Conservation (phyloP, 2,329 filamentous ascomycete genomes). For the Botrytis elliptica region DNA sequence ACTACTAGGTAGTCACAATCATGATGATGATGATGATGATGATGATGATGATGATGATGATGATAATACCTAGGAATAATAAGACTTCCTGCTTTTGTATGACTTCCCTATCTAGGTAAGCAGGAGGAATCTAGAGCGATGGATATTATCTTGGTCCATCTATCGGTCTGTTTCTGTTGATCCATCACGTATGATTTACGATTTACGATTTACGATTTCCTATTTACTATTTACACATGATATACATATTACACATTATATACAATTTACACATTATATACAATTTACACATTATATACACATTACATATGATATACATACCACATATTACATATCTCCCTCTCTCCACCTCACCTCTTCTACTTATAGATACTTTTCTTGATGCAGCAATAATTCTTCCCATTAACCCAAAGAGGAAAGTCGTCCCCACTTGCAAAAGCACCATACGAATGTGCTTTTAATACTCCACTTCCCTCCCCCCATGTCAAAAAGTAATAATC, state of each 20-base stretch:
- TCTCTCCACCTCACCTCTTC: not conserved
- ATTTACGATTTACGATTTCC: not conserved
- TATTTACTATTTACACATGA: too few relatives aligned
- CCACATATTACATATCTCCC: not conserved
- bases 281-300: too few relatives aligned
- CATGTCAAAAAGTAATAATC: slow-evolving; percentile 14
- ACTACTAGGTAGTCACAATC: not conserved
- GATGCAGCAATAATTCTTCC: not conserved
- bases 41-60: too few relatives aligned
- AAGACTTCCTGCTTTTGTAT: not conserved
- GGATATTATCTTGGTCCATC: not conserved
- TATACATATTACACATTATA: too few relatives aligned
- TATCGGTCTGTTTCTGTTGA: not conserved
- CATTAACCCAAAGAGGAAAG: slow-evolving; percentile 2
- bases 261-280: too few relatives aligned
- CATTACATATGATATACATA: too few relatives aligned
- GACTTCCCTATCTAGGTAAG: not conserved
- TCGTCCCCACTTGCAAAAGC: slow-evolving; percentile 3
- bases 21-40: not conserved
- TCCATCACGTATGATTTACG: not conserved
- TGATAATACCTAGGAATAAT: not conserved
- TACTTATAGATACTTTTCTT: not conserved
- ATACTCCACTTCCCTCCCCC: not conserved
- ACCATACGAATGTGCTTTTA: not conserved
- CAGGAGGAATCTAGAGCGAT: not conserved